A percentile compares a stretch with the other conserved stretches of the same genome.
Conservation (phyloP, 495 filamentous ascomycete species). For the Friedmanniomyces simplex region DNA sequence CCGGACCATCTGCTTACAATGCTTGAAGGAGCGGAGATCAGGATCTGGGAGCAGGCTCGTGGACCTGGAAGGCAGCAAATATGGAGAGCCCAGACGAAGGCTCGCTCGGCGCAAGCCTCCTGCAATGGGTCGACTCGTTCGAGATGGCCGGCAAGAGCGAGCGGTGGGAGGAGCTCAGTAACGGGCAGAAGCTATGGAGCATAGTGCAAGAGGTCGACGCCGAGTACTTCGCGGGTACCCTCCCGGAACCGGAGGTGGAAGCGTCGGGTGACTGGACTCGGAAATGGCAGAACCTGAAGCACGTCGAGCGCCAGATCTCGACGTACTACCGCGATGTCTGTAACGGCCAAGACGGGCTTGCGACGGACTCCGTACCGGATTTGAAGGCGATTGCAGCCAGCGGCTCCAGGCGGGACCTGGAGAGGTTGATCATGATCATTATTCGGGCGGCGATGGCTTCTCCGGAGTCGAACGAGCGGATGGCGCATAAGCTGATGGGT, state of each 20-base stretch:
- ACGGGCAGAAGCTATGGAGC: constrained; percentile 64
- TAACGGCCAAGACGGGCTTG: constrained; percentile 27
- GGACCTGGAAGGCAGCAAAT: not conserved
- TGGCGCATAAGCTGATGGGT: constrained; percentile 28
- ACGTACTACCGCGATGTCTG: constrained; percentile 49
- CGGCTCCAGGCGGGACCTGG: constrained; percentile 22
- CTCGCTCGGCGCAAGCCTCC: constrained; percentile 12
- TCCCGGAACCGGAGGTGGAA: constrained; percentile 44
- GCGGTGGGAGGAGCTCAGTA: constrained; percentile 52
- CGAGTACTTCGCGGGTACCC: constrained; percentile 53
- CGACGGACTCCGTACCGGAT: constrained; percentile 39
- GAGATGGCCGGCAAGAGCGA: not conserved
- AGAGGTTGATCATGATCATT: constrained; percentile 26
- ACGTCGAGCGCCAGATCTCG: constrained; percentile 54
- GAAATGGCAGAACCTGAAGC: constrained; percentile 41
- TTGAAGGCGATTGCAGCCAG: constrained; percentile 47
- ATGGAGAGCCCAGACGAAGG: constrained; percentile 9
- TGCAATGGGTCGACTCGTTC: constrained; percentile 23
- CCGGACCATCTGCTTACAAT: not conserved
- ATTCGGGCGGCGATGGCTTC: constrained; percentile 30
- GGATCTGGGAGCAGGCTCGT: not conserved
- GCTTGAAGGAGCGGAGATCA: not conserved
- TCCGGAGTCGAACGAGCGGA: constrained; percentile 28
- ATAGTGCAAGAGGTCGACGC: constrained; percentile 56
- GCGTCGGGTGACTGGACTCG: constrained; percentile 13